Base-by-base conservation (phyloP, 2,329 filamentous ascomycete genomes). In the Fusarium neocosmosporiellum region DNA sequence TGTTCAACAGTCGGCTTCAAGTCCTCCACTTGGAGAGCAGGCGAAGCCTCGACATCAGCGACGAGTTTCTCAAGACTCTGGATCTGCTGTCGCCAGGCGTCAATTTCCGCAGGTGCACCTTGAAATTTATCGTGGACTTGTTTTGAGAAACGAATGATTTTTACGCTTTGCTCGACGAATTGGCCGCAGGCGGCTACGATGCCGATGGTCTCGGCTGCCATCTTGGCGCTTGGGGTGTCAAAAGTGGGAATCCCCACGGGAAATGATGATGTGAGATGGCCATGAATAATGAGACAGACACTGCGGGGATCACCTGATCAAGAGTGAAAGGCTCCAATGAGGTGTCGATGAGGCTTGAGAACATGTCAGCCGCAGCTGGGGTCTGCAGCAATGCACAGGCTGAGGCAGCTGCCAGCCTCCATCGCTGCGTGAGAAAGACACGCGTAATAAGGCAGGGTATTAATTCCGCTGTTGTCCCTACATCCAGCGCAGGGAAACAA, bases 161-260 rank as follows among this genome's bases (percentile, higher is more conserved):
- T 69, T 16, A 60, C 46, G 8, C 66, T 69, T 29, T 69, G 39
- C 5, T 65, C 66, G 2, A 63, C 13, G 6, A 69, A 63, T 27
- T 66, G 59, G 3, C 46, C 59, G 2, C n/a, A 18, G 1, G 66
- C 62, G 9, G 46, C 62, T 3, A 66, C 34, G 14, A 63, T n/a
- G 2, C 62, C 68, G 11, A 69, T 14, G 1, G 29, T 27, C 20
- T 69, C 68, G 13, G 59, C 66, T 13, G 43, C 43, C 43, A 48
- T 48, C 43, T 27, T 29, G 43, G 18, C 43, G 43, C 43, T 48
- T 48, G 16, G 16, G 14, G 24, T 48, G 24, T 48, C 24, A 18
- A 48, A 48, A n/a, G 43, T 48, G 43, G 24, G 43, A 48, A 29
- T 48, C 43, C 24, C 43, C 24, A 29, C 16, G 24, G 18, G 46